Base-by-base conservation (phyloP, 208 protist genomes). In the Leishmania arabica region DNA sequence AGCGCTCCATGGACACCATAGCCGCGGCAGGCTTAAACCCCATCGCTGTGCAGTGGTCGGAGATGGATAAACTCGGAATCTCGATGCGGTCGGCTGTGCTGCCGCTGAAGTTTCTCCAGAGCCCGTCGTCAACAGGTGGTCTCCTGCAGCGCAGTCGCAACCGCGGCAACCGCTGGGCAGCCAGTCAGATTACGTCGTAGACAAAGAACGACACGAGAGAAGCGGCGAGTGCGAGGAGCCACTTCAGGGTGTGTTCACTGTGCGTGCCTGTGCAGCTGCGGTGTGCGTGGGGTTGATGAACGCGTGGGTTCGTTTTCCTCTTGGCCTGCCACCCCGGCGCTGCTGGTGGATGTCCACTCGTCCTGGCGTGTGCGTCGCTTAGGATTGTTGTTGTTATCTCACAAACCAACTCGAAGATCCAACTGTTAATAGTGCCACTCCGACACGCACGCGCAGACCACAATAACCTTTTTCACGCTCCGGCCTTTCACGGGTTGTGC, bases 51-150 rank as follows among this genome's bases (percentile, higher is more conserved):
- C 91, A 96, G 86, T 98, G 95, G 94, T 97, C 95, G 31, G 95
- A 98, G 82, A 96, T 98, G 92, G 94, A 97, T 69, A 98, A 98
- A 80, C 86, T 98, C 34, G 95, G 95, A 45, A 91, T 98, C 54
- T 98, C 95, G 17, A 98, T 98, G 93, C 90, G 95, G 27, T 79
- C 93, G 24, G 90, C 94, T 15, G 94, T 97, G 62, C 80, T 98
- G 65, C 88, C 91, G 68, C 80, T 98, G 21, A 96, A 96, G 75
- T 98, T 98, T 74, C 83, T 98, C 34, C 82, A 95, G 72, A 83
- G 90, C 37, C 89, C 87, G 54, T 78, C 83, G 2, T 42, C 34
- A 31, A 82, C 77, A 1, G 85, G 85, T 49, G 93, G 95, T 31
- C 77, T 96, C 81, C 80, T 97, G 60, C 86, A 89, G 47, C 86